phyloP scores from a whole-genome alignment of 2,329 filamentous ascomycete genomes.

The Xylariaceae sp. region DNA sequence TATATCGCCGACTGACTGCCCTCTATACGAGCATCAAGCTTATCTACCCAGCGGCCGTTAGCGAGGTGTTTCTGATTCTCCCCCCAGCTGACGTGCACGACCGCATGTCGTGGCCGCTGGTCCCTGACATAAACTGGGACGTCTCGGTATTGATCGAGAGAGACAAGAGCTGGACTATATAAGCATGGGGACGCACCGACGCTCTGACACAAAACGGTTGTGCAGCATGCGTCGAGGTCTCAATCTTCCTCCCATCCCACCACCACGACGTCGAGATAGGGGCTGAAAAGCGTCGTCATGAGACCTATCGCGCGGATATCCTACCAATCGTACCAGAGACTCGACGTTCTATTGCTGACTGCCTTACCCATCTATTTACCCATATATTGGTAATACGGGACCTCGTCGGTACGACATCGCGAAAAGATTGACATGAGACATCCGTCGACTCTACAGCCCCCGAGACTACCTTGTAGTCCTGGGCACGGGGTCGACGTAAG shows the following conservation, averaged over 20 bases:
- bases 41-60: neutral
- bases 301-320: neutral
- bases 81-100: neutral
- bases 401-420: constrained; percentile 7
- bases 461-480: neutral
- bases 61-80: constrained; percentile 1
- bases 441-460: neutral
- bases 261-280: no score
- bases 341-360: no score
- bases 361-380: neutral
- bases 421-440: constrained; percentile 3
- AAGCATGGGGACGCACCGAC: neutral
- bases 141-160: neutral
- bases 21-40: neutral
- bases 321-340: neutral
- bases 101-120: neutral
- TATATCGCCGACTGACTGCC: neutral
- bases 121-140: neutral
- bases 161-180: neutral
- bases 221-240: constrained; percentile 23
- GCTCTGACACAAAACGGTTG: constrained; percentile 23
- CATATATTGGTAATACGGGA: constrained; percentile 9
- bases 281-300: no score
- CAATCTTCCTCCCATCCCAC: neutral
- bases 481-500: no score